Evolutionary conservation across 805 yeast genomes (phyloP), one percentile per base, ranked within the genome.

Genomic region (Kodamaea neixiangensis): DNA sequence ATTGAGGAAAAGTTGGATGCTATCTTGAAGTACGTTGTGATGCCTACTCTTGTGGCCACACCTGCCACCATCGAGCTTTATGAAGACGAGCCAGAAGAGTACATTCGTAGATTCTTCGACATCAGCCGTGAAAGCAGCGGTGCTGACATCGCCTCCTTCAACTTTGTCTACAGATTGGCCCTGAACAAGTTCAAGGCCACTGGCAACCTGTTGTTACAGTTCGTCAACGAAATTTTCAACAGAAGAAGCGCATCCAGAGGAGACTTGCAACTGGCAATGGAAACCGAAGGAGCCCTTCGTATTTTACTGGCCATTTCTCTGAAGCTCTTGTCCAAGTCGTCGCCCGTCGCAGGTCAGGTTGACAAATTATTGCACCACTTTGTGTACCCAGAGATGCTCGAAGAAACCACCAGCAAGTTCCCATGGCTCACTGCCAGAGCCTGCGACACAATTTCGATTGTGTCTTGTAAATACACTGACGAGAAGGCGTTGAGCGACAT

Each of bases 111-210:
- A 49, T 75, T 63, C 50, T 74, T 73, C 51, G 78, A 75, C 64
- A 70, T 82, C 40, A 75, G 73, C 56, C 67, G 78, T 50, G 82
- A 77, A 50, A 67, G 68, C 29, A 75, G 72, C 35, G 77, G 77
- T 29, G 71, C 82, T 3, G 83, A 78, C 54, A 72, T 75, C 33
- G 83, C 82, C 1, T 72, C 82, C 5, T 71, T 74, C 46, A 76
- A 77, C 60, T 78, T 80, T 52, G 56, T 77, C 33, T 75, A 64
- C 60, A 58, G 74, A 35, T 61, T 77, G 53, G 60, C 72, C 6
- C 57, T 68, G 19, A 67, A 67, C 40, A 68, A 68, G 54, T 72
- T 72, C 54, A 76, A 78, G 61, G 81, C 63, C 13, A 63, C 71
- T 20, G 57, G 62, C 15, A 60, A 60, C 50, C 56, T 63, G 25